Conservation (phyloP, 2,329 filamentous ascomycete species). For the Epichloe bromicola region DNA sequence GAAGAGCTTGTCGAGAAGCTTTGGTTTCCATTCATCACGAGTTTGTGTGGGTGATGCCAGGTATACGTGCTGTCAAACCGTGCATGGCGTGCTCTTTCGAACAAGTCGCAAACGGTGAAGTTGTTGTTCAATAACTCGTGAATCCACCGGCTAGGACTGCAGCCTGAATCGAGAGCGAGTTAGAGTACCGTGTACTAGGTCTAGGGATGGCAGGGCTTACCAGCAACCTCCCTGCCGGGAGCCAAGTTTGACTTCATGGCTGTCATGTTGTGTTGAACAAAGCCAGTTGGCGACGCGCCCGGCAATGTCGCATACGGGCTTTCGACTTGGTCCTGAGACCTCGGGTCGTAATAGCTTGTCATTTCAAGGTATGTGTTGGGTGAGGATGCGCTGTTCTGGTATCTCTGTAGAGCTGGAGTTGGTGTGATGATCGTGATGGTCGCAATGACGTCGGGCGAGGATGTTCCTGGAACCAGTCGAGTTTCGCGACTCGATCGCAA, state of each 20-base stretch:
- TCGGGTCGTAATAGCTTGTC: constrained; percentile 15
- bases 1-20: constrained; percentile 16
- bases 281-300: constrained; percentile 16
- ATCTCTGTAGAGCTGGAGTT: neutral
- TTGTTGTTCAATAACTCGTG: constrained; percentile 26
- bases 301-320: constrained; percentile 20
- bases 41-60: constrained; percentile 23
- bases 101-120: constrained; percentile 23
- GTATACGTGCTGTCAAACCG: constrained; percentile 18
- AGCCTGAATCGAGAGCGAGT: constrained; percentile 13
- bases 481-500: neutral
- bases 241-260: constrained; percentile 18
- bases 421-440: neutral
- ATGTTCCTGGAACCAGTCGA: neutral
- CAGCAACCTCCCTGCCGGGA: constrained; percentile 13
- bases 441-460: neutral
- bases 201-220: constrained; percentile 11
- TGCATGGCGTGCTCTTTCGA: constrained; percentile 19
- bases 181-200: neutral
- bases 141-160: constrained; percentile 28
- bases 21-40: constrained; percentile 28
- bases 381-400: neutral
- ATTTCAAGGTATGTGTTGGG: constrained; percentile 11
- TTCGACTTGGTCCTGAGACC: constrained; percentile 16
- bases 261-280: constrained; percentile 19